Base-by-base conservation (phyloP, 768 basidiomycete genomes). In the Pholiota molesta region DNA sequence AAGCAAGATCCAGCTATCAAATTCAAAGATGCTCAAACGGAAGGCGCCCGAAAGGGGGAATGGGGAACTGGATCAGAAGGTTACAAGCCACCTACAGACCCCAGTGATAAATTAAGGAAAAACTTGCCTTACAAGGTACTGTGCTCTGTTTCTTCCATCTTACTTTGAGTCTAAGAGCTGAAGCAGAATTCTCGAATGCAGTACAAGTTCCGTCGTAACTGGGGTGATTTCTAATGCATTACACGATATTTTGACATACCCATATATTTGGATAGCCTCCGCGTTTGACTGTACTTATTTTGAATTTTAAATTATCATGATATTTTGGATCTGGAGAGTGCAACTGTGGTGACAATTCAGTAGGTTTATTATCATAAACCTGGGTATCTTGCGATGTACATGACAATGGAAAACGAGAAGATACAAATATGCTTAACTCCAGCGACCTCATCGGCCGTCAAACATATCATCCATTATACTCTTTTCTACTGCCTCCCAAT, bases 41-140 rank as follows among this genome's bases (percentile, higher is more conserved):
- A 87, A 66, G 82, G 78, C 47, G 76, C 81, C 67, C 74, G 72
- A 56, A 82, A 85, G 70, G 84, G 83, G 6, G 88, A 88, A 53
- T 92, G 88, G 89, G 92, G 92, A 0, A 77, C 83, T 49, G 89
- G 92, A 29, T 81, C 83, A 1, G 85, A 77, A 21, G 92, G 91
- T 0, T 93, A 90, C 72, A 85, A 85, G 68, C 77, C 84, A 28
- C 92, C 92, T n/a, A 85, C 81, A 55, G 84, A 84, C n/a, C 77
- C 89, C 0, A 80, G 79, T 47, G 95, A 97, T 64, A 91, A 86
- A 73, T 79, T 95, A 83, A 85, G 89, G 73, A 91, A 83, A 77
- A 94, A 94, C 71, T 65, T 92, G 56, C 93, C 93, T 14, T 95
- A 95, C 85, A 95, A 95, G 90, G 92, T 94, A 79, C 69, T 66